Conservation (phyloP, 129 eudicot genomes). For the Pittosporum tobira region DNA sequence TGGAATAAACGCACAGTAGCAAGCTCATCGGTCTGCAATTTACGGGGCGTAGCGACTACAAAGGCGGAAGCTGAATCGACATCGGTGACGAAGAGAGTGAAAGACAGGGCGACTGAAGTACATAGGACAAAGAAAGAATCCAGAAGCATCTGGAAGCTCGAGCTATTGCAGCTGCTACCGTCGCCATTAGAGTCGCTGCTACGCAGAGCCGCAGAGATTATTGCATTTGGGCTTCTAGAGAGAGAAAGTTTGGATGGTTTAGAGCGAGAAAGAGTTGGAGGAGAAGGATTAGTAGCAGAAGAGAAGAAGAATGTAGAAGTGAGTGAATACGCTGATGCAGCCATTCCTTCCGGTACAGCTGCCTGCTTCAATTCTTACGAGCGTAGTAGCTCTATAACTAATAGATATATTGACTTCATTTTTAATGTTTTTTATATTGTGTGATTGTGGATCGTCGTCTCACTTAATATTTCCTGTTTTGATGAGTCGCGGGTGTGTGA, state of each 20-base stretch:
- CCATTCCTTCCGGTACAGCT: constrained; percentile 37
- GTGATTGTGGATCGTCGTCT: too few species aligned
- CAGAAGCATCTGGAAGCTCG: constrained; percentile 22
- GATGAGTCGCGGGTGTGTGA: too few species aligned
- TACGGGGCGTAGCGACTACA: constrained; percentile 58
- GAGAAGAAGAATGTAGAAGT: constrained; percentile 34
- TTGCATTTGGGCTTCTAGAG: constrained; percentile 6
- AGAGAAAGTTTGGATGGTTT: constrained; percentile 8
- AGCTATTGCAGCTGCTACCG: neutral
- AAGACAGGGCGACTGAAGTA: constrained; percentile 62
- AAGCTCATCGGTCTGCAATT: constrained; percentile 82
- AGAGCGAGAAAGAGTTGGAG: constrained; percentile 4
- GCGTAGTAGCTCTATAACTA: neutral
- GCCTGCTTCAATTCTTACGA: neutral
- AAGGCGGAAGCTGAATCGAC: constrained; percentile 67
- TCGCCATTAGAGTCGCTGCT: constrained; percentile 14
- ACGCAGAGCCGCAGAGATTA: constrained; percentile 12
- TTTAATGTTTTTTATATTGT: too few species aligned
- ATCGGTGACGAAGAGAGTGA: constrained; percentile 44
- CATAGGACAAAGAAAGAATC: constrained; percentile 45
- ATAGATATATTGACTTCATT: too few species aligned
- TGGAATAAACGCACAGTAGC: constrained; percentile 86
- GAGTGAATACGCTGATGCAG: constrained; percentile 32
- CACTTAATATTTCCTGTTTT: too few species aligned
- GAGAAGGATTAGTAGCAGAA: constrained; percentile 8